phyloP scores from a whole-genome alignment of 2,329 filamentous ascomycete genomes.

The Microascus cirrosus region DNA sequence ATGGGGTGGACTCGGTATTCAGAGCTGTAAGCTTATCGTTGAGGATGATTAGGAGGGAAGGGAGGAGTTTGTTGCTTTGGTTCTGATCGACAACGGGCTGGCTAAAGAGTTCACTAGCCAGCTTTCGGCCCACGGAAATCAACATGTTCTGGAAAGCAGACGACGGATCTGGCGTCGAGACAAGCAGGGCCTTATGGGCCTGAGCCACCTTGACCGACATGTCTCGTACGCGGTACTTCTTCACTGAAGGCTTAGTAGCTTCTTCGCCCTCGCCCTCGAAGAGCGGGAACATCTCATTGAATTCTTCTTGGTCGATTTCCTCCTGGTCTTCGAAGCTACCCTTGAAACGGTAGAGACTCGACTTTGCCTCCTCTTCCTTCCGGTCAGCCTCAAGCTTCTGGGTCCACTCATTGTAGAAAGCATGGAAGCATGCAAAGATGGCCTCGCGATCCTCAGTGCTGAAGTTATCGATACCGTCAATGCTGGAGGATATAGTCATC shows the following conservation, averaged over 20 bases:
- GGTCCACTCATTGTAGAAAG: conserved; percentile 72
- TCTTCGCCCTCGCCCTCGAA: conserved; percentile 47
- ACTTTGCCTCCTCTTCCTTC: conserved; percentile 59
- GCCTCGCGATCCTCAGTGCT: conserved; percentile 32
- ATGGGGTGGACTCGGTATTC: conserved; percentile 20
- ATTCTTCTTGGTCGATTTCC: conserved; percentile 60
- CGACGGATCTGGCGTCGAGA: conserved; percentile 25
- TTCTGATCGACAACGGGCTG: conserved; percentile 16
- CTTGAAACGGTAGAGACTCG: conserved; percentile 72
- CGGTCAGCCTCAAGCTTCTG: conserved; percentile 66
- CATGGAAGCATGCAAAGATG: conserved; percentile 57
- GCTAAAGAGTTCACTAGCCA: conserved; percentile 15
- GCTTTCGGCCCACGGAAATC: conserved; percentile 28
- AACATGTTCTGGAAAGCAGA: conserved; percentile 32
- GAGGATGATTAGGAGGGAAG: conserved; percentile 54
- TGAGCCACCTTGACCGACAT: conserved; percentile 51
- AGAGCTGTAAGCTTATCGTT: conserved; percentile 44
- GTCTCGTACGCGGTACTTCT: conserved; percentile 32
- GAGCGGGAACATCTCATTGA: conserved; percentile 71
- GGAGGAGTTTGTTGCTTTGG: conserved; percentile 46
- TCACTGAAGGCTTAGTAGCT: conserved; percentile 16
- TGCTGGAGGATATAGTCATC: conserved; percentile 24
- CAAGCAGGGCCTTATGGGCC: conserved; percentile 45
- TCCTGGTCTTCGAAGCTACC: conserved; percentile 70
- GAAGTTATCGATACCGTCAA: conserved; percentile 34